Base-by-base conservation (phyloP, 345 rosid species). In the Psidium guajava region DNA sequence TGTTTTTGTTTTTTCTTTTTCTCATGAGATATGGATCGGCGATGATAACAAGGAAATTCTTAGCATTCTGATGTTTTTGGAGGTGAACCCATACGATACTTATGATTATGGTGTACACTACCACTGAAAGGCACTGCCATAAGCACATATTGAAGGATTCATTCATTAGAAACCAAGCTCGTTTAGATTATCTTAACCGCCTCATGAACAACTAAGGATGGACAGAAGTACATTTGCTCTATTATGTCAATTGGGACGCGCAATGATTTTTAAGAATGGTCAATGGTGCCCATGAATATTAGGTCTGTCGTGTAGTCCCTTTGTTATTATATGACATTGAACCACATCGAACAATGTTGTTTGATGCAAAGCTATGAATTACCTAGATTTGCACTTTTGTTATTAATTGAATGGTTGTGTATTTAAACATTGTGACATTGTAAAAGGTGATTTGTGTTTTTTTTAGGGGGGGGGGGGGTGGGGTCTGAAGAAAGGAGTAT, bases 251-350 rank as follows among this genome's bases (percentile, higher is more conserved):
- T 64, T 82, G 81, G n/a, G 22, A 64, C 5, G 44, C 44, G 10
- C 4, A 18, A 18, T 32, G 77, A 0, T 32, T 32, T 69, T 40
- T 69, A 16, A 18, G 25, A 47, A 32, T 32, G 13, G 47, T 32
- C 20, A 4, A 8, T 69, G 77, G 22, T 36, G 77, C 25, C 7
- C 0, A 0, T 32, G 32, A 32, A 32, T 69, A 32, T 18, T 1
- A 7, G 12, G 11, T 8, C 20, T 16, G 16, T 16, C 15, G 44
- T 15, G 1, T 2, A 61, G 3, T 32, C 13, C 24, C 6, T 32
- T 8, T 9, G 11, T 32, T 32, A 6, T 32, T 64, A 32, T 8
- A 32, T 1, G 44, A 16, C 1, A 40, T 8, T 8, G 47, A 61
- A 28, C 6, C 0, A 4, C 12, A 8, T 8, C 0, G 0, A 8